Percentiles rank a stretch among this genome's conserved stretches.
These are phyloP conservation scores for Plicaturopsis crispa DNA, from an alignment of 768 basidiomycete genomes.

Conservation along the genomic window DNA sequence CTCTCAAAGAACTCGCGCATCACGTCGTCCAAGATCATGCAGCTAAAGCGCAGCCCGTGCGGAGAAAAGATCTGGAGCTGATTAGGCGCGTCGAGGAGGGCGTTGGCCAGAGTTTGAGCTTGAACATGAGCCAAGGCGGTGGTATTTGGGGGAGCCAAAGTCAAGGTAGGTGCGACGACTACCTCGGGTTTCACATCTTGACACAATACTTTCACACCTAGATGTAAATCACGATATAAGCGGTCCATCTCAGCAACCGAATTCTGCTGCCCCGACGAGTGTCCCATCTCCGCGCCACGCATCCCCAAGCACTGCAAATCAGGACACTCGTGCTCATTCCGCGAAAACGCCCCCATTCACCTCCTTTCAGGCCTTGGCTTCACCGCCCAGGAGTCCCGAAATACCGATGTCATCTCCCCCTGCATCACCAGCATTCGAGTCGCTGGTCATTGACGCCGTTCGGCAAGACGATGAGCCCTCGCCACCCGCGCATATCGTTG, in stretches of 20 bases:
- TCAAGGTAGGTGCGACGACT: background rate
- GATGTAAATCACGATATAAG: background rate
- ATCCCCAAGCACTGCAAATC: background rate
- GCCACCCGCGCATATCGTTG: background rate
- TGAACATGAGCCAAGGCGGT: constrained; percentile 7
- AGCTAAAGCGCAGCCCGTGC: constrained; percentile 32
- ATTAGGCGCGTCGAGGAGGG: constrained; percentile 38
- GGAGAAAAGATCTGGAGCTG: constrained; percentile 34
- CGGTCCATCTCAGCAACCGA: background rate
- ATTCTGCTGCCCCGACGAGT: background rate
- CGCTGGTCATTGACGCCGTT: background rate
- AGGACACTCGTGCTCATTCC: background rate
- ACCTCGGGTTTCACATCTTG: background rate
- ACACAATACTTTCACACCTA: background rate
- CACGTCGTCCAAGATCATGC: constrained; percentile 47
- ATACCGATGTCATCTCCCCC: too few species aligned
- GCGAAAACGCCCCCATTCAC: background rate
- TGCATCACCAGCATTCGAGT: background rate
- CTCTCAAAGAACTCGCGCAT: constrained; percentile 26
- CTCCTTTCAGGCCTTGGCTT: background rate
- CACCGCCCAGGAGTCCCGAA: too few species aligned
- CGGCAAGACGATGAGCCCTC: background rate
- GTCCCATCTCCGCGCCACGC: background rate
- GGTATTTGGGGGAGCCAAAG: background rate
- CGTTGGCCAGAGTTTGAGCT: constrained; percentile 28